A percentile compares a stretch with the other conserved stretches of the same genome.
phyloP scores from a whole-genome alignment of 2,329 filamentous ascomycete genomes.

The Zopfia rhizophila region DNA sequence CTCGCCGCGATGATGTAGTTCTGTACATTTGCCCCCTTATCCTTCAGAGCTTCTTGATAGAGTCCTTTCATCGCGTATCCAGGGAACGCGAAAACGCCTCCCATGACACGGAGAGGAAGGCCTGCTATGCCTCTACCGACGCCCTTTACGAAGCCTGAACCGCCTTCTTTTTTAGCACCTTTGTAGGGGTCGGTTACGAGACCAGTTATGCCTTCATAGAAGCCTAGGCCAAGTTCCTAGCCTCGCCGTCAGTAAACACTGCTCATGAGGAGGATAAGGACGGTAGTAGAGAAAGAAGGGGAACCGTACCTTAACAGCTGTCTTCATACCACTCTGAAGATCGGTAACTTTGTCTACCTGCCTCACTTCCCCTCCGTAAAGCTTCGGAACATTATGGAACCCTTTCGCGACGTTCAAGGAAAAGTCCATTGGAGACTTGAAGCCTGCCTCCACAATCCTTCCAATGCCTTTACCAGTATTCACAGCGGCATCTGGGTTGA shows the following conservation, averaged over 20 bases:
- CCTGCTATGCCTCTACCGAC: slow-evolving; percentile 87
- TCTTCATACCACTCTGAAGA: slow-evolving; percentile 77
- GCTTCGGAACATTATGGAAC: slow-evolving; percentile 85
- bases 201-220: slow-evolving; percentile 85
- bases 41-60: slow-evolving; percentile 78
- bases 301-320: slow-evolving; percentile 72
- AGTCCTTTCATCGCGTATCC: slow-evolving; percentile 87
- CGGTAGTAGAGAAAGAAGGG: neutral
- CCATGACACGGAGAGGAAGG: slow-evolving; percentile 81
- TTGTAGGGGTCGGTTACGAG: slow-evolving; percentile 80
- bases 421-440: slow-evolving; percentile 86
- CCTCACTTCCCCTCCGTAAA: slow-evolving; percentile 86
- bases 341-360: slow-evolving; percentile 83
- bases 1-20: slow-evolving; percentile 84
- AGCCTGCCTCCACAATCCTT: slow-evolving; percentile 77
- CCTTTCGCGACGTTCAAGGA: slow-evolving; percentile 84
- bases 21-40: slow-evolving; percentile 75
- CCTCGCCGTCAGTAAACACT: slow-evolving; percentile 1
- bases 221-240: slow-evolving; percentile 76
- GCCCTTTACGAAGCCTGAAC: slow-evolving; percentile 77
- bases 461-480: slow-evolving; percentile 74
- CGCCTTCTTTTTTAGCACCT: slow-evolving; percentile 73
- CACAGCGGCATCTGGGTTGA: slow-evolving; percentile 65
- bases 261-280: neutral
- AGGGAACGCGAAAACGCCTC: slow-evolving; percentile 71